Base-by-base conservation (phyloP, 192 early-diverging fungal genomes). In the Coemansia biformis region DNA sequence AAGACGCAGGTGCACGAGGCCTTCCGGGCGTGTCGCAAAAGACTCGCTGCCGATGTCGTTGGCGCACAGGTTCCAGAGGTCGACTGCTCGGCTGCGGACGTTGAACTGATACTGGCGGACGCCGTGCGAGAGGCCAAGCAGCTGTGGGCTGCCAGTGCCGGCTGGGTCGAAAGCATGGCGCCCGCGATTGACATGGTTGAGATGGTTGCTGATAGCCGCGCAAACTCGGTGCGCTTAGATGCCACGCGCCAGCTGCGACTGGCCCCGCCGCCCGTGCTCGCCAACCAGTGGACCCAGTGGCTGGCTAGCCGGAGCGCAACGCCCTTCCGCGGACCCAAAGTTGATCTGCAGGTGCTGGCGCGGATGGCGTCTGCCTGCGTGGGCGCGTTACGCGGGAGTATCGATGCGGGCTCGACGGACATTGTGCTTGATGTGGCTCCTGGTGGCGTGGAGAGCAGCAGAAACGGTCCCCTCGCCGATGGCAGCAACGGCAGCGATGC, bases 311-410 rank as follows among this genome's bases (percentile, higher is more conserved):
- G 24, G 15, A 41, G 21, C 29, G 39, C 36, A 16, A 38, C 59
- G 48, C 70, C 70, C 28, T 74, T 66, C 19, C 45, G 41, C 21
- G 64, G 54, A 5, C 43, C 64, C 8, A 26, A 26, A n/a, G 48
- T 67, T 11, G 53, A 62, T 40, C 54, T 74, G 16, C 58, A 66
- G 1, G 63, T 49, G 0, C 38, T 67, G 2, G 46, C 52, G 38
- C 54, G 46, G 1, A 74, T 74, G 71, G 71, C 71, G 0, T n/a
- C 50, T 0, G 50, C 59, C 2, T 55, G 64, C 15, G 59, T 67
- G 0, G 53, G 32, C 2, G 59, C 59, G 0, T 35, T 74, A 23
- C 51, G 59, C n/a, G 48, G 40, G 14, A n/a, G n/a, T n/a, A n/a
- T n/a, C n/a, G n/a, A n/a, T n/a, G n/a, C n/a, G n/a, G n/a, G n/a